A percentile compares a stretch with the other conserved stretches of the same genome.
These are phyloP conservation scores for Sequoia sempervirens DNA, from an alignment of 75 land plant species.

Conservation along the genomic window DNA sequence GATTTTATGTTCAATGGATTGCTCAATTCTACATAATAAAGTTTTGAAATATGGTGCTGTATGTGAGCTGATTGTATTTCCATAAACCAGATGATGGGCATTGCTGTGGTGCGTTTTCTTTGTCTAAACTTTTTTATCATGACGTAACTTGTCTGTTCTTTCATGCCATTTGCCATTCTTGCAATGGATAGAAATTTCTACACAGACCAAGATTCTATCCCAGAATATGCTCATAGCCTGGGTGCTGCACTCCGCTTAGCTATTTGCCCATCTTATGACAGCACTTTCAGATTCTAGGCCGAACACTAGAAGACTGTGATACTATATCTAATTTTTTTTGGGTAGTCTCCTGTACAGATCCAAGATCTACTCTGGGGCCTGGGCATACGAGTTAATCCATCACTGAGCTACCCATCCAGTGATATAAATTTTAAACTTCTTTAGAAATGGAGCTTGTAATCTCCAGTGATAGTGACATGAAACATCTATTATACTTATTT, in stretches of 20 bases:
- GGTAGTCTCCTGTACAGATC: no score
- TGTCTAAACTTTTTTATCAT: not conserved
- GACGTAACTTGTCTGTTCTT: not conserved
- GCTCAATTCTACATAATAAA: not conserved
- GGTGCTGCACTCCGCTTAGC: not conserved
- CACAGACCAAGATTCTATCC: not conserved
- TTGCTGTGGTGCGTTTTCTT: not conserved
- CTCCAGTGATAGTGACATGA: not conserved
- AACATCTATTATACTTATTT: no score
- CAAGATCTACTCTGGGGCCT: no score
- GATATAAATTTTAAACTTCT: no score
- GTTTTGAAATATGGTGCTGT: not conserved
- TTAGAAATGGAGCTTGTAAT: no score
- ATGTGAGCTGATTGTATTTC: not conserved
- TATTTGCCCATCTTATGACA: not conserved
- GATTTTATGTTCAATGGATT: not conserved
- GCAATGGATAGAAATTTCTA: not conserved
- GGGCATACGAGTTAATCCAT: no score
- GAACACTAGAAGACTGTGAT: no score
- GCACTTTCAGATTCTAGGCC: not conserved
- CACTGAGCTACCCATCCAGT: no score
- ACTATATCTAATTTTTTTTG: no score
- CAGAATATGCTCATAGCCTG: not conserved
- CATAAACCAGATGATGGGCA: not conserved
- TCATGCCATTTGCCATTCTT: not conserved